Evolutionary conservation across 768 basidiomycete genomes (phyloP), one percentile per base, ranked within the genome.

Genomic region (Gloeophyllum trabeum): DNA sequence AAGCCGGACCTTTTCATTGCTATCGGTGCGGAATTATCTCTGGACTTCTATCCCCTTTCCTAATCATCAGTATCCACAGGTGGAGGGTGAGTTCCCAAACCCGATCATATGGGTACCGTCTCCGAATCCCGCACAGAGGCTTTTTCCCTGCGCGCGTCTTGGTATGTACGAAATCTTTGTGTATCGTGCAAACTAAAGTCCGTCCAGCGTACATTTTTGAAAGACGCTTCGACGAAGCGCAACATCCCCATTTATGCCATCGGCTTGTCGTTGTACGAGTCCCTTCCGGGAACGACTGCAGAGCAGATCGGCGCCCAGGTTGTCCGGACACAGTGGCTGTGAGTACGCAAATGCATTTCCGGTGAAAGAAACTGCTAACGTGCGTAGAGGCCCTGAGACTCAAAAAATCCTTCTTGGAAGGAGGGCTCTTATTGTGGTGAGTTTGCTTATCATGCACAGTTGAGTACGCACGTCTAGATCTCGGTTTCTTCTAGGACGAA

Each of bases 301-400:
- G 78, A 90, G 51, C 75, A 81, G 57, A 71, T 91, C 40, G 87
- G 87, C 39, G 72, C 66, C 45, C 81, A 96, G 58, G 89, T 99
- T 48, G 68, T 96, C 51, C 75, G 93, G 42, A 99, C 93, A 13
- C 96, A 99, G 61, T 99, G 96, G 96, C 67, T 98, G 85, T 87
- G 59, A 57, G 82, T 65, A 7, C 12, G 12, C 20, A 10, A 10
- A 32, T 10, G 28, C 16, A 32, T 32, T 32, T 32, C 10, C 16
- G 10, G 28, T 32, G 10, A n/a, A n/a, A n/a, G n/a, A n/a, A n/a
- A n/a, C n/a, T n/a, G n/a, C n/a, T n/a, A n/a, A n/a, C n/a, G n/a
- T n/a, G n/a, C n/a, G 35, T 49, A 83, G 80, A 30, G 81, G 81
- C 10, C 71, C 79, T 2, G 73, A 86, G 43, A 57, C 79, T 0